phyloP scores from a whole-genome alignment of 148 eudicot genomes.

The Pouteria glomerata region DNA sequence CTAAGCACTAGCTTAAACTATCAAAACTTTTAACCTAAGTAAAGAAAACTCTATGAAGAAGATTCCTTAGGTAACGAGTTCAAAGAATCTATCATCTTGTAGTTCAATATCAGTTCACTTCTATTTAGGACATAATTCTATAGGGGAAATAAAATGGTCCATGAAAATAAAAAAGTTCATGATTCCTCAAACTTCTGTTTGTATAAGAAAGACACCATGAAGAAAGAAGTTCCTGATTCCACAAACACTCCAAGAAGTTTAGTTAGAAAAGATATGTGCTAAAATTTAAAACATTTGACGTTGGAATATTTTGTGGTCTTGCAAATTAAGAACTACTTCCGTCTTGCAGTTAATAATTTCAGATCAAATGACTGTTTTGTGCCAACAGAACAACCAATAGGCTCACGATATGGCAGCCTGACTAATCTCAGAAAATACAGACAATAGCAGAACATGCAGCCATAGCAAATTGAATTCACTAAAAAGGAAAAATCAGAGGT shows the following conservation, averaged over 20 bases:
- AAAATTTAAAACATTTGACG: neutral
- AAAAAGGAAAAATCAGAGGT: too few species aligned
- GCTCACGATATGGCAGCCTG: neutral
- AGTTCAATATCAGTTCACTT: neutral
- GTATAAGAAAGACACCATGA: too few species aligned
- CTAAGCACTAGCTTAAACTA: too few species aligned
- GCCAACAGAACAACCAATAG: neutral
- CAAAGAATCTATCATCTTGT: too few species aligned
- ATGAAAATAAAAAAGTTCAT: too few species aligned
- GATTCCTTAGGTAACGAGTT: neutral
- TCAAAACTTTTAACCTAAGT: neutral
- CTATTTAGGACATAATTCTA: neutral
- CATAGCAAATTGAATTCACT: too few species aligned
- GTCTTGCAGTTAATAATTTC: neutral
- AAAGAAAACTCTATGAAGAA: neutral
- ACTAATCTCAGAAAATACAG: neutral
- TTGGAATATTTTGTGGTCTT: neutral
- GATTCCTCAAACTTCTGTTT: too few species aligned
- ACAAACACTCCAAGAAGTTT: neutral
- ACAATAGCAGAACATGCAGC: neutral
- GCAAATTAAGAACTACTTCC: neutral
- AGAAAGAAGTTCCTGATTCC: neutral
- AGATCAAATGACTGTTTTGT: neutral
- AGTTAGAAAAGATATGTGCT: neutral
- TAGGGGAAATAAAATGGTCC: too few species aligned